phyloP scores from a whole-genome alignment of 768 basidiomycete genomes.

The Boletus rubroflammeus region DNA sequence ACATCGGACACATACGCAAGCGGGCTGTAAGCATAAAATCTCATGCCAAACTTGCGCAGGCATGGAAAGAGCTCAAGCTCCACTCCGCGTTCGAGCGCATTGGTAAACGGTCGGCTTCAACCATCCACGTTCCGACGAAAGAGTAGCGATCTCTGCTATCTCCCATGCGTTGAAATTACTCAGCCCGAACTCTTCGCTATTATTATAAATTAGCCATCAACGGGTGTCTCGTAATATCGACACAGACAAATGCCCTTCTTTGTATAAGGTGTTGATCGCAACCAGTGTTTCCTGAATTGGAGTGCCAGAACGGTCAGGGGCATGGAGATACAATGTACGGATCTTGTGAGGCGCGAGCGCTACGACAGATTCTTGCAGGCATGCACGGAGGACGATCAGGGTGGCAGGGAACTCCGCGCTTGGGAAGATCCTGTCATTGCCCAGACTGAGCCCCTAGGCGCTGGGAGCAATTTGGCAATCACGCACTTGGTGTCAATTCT shows the following conservation, averaged over 20 bases:
- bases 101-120: not conserved
- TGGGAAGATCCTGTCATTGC: not conserved
- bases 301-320: not conserved
- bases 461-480: not conserved
- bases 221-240: not conserved
- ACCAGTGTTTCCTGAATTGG: not conserved
- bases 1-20: not conserved
- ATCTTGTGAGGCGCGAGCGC: not conserved
- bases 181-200: not conserved
- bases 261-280: not conserved
- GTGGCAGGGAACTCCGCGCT: not conserved
- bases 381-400: not conserved
- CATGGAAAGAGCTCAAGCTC: not conserved
- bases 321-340: not conserved
- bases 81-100: not conserved
- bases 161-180: not conserved
- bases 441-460: not conserved
- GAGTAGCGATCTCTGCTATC: not conserved
- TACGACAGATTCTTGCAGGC: not conserved
- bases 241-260: not conserved
- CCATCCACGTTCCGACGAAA: not conserved
- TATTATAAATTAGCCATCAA: not conserved
- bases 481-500: not conserved
- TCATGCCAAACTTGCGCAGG: not conserved
- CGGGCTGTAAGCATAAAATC: not conserved